Evolutionary conservation across 257 asterid species (phyloP).

Genomic region (Hygrophila difformis): DNA sequence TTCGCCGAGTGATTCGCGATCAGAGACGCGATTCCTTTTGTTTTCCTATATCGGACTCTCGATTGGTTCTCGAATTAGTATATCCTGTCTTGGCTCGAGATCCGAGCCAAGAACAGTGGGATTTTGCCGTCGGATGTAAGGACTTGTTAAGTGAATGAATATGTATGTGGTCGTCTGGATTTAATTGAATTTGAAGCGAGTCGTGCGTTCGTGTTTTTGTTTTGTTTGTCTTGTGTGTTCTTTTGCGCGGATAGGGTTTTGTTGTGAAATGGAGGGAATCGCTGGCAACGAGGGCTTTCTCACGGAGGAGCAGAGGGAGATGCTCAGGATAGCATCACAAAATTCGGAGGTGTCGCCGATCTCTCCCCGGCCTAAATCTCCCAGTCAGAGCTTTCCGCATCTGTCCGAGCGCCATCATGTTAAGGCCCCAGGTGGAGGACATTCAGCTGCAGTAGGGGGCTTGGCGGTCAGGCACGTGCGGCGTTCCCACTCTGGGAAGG

Average conservation of each 20-base stretch:
- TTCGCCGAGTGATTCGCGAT: constrained; percentile 19
- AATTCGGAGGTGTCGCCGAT: constrained; percentile 69
- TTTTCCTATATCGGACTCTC: constrained; percentile 28
- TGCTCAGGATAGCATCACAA: constrained; percentile 57
- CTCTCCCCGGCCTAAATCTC: constrained; percentile 36
- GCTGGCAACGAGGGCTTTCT: constrained; percentile 56
- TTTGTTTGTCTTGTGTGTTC: not conserved
- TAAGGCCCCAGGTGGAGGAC: constrained; percentile 68
- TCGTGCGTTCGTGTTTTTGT: too few species aligned
- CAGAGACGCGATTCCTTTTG: constrained; percentile 13
- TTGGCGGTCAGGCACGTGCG: constrained; percentile 64
- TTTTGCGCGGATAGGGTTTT: constrained; percentile 17
- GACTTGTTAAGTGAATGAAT: too few species aligned
- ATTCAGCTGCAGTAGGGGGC: constrained; percentile 56
- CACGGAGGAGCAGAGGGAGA: constrained; percentile 71
- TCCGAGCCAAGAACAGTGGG: constrained; percentile 76
- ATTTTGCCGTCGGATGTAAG: constrained; percentile 3
- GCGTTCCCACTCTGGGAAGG: constrained; percentile 73
- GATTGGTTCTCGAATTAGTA: constrained; percentile 29
- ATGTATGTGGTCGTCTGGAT: too few species aligned
- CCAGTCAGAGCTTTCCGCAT: constrained; percentile 29
- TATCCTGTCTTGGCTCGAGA: constrained; percentile 86
- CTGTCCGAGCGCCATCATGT: constrained; percentile 49
- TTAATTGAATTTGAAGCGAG: too few species aligned
- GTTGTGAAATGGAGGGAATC: constrained; percentile 30